phyloP scores from a whole-genome alignment of 441 rosid species.

The Pelargonium cotyledonis region DNA sequence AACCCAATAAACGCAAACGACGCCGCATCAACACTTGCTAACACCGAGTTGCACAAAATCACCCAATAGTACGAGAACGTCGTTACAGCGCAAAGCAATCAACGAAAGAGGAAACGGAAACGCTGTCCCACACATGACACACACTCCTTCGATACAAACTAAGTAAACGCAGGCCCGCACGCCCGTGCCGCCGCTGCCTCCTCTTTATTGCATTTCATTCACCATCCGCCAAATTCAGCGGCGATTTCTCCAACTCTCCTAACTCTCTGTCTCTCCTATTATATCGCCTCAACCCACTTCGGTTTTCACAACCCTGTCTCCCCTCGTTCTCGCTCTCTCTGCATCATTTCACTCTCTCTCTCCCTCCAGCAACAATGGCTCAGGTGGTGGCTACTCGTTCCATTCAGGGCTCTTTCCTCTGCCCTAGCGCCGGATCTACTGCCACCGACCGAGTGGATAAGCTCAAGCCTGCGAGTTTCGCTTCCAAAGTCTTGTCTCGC shows the following conservation, averaged over 20 bases:
- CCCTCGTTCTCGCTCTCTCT: neutral
- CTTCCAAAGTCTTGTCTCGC: slow-evolving; percentile 32
- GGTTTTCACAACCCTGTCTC: no score
- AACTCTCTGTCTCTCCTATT: neutral
- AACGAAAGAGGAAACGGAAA: no score
- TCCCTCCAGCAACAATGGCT: slow-evolving; percentile 41
- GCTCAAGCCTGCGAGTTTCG: slow-evolving; percentile 48
- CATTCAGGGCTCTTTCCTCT: slow-evolving; percentile 40
- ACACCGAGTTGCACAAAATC: no score
- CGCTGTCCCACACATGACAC: no score
- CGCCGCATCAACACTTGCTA: no score
- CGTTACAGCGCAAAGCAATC: no score
- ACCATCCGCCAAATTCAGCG: slow-evolving; percentile 44
- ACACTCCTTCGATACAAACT: no score
- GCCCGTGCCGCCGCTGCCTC: no score
- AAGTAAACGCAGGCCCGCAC: no score
- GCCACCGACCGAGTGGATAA: neutral
- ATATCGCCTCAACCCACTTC: neutral
- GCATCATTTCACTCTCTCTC: slow-evolving; percentile 9
- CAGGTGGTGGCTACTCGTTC: slow-evolving; percentile 68
- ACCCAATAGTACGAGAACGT: no score
- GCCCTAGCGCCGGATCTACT: slow-evolving; percentile 19
- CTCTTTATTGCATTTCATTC: no score
- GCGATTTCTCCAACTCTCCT: slow-evolving; percentile 43
- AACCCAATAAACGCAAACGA: no score